Conservation (phyloP, 345 rosid species). For the Jatropha curcas region DNA sequence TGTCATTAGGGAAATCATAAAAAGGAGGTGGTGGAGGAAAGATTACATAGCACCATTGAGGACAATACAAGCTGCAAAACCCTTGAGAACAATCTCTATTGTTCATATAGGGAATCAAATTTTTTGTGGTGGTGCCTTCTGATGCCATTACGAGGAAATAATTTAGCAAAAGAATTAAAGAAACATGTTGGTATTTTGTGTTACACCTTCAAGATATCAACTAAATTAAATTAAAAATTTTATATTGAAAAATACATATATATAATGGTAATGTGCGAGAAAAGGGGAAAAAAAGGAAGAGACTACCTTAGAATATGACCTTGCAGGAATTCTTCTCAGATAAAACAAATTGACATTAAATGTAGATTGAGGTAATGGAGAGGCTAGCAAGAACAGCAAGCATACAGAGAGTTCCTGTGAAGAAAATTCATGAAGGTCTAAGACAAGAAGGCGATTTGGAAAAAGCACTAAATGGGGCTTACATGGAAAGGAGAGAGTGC, state of each 20-base stretch:
- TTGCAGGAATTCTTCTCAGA: neutral
- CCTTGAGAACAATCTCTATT: slow-evolving; percentile 76
- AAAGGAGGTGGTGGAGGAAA: slow-evolving; percentile 70
- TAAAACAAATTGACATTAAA: neutral
- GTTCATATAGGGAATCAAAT: slow-evolving; percentile 55
- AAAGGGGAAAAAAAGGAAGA: no score
- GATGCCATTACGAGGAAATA: slow-evolving; percentile 27
- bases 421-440: slow-evolving; percentile 7
- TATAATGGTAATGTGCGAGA: neutral
- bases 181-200: neutral
- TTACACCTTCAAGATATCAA: neutral
- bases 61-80: slow-evolving; percentile 68
- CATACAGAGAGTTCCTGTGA: neutral
- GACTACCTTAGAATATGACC: slow-evolving; percentile 7
- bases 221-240: no score
- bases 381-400: neutral
- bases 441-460: slow-evolving; percentile 16
- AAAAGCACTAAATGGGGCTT: slow-evolving; percentile 22
- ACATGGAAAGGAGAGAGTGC: slow-evolving; percentile 30
- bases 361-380: neutral
- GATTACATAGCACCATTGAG: slow-evolving; percentile 77
- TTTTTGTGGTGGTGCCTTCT: slow-evolving; percentile 37
- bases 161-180: neutral
- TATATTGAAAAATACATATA: neutral
- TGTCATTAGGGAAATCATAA: slow-evolving; percentile 32